Percentiles rank a stretch among this genome's conserved stretches.
Conservation (phyloP, 2,329 filamentous ascomycete genomes). For the Aspergillus thermomutatus region DNA sequence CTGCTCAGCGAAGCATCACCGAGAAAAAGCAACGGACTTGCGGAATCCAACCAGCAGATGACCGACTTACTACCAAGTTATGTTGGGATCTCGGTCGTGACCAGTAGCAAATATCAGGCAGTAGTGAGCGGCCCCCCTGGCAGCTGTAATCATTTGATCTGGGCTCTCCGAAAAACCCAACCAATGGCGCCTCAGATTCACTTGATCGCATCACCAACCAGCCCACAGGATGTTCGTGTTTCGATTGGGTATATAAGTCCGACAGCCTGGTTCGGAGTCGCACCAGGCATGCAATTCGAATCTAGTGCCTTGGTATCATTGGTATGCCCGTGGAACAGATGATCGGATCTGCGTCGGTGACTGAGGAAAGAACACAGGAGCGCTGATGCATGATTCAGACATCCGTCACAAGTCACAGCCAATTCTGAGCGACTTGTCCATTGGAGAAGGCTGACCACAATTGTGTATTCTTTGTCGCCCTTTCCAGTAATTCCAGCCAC, state of each 20-base stretch:
- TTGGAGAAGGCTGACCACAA: no score
- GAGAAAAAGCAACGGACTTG: neutral
- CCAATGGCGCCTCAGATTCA: neutral
- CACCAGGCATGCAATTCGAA: slow-evolving; percentile 8
- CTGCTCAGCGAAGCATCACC: neutral
- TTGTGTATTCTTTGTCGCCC: neutral
- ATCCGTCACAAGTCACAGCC: neutral
- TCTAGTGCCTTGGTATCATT: neutral
- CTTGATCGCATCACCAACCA: neutral
- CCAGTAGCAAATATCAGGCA: neutral
- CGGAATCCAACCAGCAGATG: neutral
- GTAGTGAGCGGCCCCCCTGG: neutral
- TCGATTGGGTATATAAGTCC: slow-evolving; percentile 13
- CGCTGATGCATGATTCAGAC: neutral
- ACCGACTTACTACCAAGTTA: neutral
- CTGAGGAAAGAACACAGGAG: neutral
- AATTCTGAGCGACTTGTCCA: neutral
- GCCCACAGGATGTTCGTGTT: neutral
- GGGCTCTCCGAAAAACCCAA: neutral
- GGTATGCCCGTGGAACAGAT: neutral
- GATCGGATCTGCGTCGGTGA: neutral
- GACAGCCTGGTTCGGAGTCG: slow-evolving; percentile 13
- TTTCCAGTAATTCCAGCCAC: neutral
- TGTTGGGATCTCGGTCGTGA: neutral
- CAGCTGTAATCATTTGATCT: neutral